A percentile compares a stretch with the other conserved stretches of the same genome.
Evolutionary conservation across 2,329 filamentous ascomycete genomes (phyloP).

Genomic region (Stylonectria norvegica): DNA sequence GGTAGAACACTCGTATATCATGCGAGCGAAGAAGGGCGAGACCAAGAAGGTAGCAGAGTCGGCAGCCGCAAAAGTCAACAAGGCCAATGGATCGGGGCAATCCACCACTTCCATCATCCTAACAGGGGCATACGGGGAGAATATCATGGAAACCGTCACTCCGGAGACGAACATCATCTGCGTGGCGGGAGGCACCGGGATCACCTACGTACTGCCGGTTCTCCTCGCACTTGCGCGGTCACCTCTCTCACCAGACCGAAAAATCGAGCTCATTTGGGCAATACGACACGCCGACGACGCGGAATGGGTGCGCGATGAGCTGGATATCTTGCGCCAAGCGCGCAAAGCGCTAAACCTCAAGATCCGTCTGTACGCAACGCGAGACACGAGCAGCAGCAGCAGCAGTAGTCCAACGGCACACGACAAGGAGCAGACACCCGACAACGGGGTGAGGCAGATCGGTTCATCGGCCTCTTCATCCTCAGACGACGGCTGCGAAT

Average conservation of each 20-base stretch:
- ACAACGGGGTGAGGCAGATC: slow-evolving; percentile 10
- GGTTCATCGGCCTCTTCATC: slow-evolving; percentile 26
- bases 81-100: no score
- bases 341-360: slow-evolving; percentile 41
- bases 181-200: slow-evolving; percentile 40
- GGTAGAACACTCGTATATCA: slow-evolving; percentile 53
- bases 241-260: slow-evolving; percentile 45
- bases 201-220: slow-evolving; percentile 38
- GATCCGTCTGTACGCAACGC: slow-evolving; percentile 58
- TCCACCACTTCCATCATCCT: slow-evolving; percentile 58
- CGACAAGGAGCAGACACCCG: slow-evolving; percentile 21
- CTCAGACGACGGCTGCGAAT: slow-evolving; percentile 22
- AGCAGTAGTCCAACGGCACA: slow-evolving; percentile 8
- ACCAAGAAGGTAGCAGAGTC: slow-evolving; percentile 53
- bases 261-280: slow-evolving; percentile 63
- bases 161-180: slow-evolving; percentile 39
- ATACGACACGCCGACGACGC: slow-evolving; percentile 53
- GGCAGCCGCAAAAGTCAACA: slow-evolving; percentile 35
- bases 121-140: slow-evolving; percentile 60
- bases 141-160: slow-evolving; percentile 41
- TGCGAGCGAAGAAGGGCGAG: slow-evolving; percentile 57
- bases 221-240: slow-evolving; percentile 32
- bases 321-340: slow-evolving; percentile 44
- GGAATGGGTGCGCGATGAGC: slow-evolving; percentile 56
- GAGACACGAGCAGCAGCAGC: slow-evolving; percentile 36